A percentile compares a stretch with the other conserved stretches of the same genome.
These are phyloP conservation scores for Pneumocystis jirovecii DNA, from an alignment of 1,139 yeast species.

Conservation along the genomic window DNA sequence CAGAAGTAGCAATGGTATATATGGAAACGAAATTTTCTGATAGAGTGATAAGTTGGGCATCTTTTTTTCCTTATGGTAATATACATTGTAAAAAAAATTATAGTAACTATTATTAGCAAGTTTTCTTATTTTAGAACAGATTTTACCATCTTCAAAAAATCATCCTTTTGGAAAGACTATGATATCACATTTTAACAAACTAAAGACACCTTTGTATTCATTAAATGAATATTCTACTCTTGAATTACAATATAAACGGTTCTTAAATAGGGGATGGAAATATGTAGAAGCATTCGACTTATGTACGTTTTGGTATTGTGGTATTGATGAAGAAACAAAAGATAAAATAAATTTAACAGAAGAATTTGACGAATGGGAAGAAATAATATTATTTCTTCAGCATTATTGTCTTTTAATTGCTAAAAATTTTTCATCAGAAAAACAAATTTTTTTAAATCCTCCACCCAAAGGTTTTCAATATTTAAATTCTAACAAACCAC, in stretches of 20 bases:
- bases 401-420: conserved; percentile 63
- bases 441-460: conserved; percentile 15
- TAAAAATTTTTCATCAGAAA: conserved; percentile 26
- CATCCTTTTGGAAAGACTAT: conserved; percentile 64
- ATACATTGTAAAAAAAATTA: conserved; percentile 13
- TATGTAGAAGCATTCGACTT: conserved; percentile 42
- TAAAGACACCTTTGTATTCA: conserved; percentile 57
- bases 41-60: conserved; percentile 39
- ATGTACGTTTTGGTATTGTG: conserved; percentile 41
- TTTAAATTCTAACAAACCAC: neutral
- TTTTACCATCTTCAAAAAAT: conserved; percentile 45
- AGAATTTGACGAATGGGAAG: conserved; percentile 75
- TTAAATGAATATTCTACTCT: conserved; percentile 45
- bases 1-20: conserved; percentile 72
- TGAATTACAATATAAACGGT: conserved; percentile 37
- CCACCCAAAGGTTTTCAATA: neutral
- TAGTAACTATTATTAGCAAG: conserved; percentile 35
- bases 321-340: conserved; percentile 31
- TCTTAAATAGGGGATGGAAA: conserved; percentile 33
- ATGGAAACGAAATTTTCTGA: conserved; percentile 62
- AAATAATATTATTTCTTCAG: conserved; percentile 59
- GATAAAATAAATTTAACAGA: conserved; percentile 38
- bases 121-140: conserved; percentile 55
- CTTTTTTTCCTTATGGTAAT: conserved; percentile 16
- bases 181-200: conserved; percentile 54